phyloP scores from a whole-genome alignment of 106 monocot genomes.

The Dendrobium catenatum region DNA sequence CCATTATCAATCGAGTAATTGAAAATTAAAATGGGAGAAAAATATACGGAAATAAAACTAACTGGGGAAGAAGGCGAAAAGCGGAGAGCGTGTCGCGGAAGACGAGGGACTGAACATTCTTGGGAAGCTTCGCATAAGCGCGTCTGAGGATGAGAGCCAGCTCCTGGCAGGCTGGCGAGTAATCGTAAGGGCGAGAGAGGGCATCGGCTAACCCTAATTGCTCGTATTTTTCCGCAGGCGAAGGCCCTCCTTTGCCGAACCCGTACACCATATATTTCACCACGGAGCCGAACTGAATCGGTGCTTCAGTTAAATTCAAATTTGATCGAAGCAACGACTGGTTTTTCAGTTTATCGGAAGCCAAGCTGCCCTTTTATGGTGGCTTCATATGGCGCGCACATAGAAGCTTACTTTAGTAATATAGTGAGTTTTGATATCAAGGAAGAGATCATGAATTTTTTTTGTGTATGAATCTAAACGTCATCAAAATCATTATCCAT shows the following conservation, averaged over 20 bases:
- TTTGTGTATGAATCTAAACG: no score
- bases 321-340: no score
- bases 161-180: conserved; percentile 62
- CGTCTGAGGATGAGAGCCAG: conserved; percentile 50
- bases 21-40: not conserved
- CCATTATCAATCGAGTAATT: not conserved
- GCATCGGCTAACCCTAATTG: conserved; percentile 47
- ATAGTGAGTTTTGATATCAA: no score
- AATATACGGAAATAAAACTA: not conserved
- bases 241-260: not conserved
- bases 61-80: conserved; percentile 80
- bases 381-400: no score
- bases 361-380: no score
- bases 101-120: conserved; percentile 53
- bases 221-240: conserved; percentile 33
- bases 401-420: no score
- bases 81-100: conserved; percentile 62
- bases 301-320: no score
- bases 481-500: no score
- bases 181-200: conserved; percentile 51
- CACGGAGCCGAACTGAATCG: no score
- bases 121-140: conserved; percentile 65
- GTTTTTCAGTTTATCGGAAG: no score
- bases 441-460: no score
- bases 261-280: no score